These are phyloP conservation scores for Aspergillus thermomutatus DNA, from an alignment of 2,329 filamentous ascomycete genomes.

Conservation along the genomic window DNA sequence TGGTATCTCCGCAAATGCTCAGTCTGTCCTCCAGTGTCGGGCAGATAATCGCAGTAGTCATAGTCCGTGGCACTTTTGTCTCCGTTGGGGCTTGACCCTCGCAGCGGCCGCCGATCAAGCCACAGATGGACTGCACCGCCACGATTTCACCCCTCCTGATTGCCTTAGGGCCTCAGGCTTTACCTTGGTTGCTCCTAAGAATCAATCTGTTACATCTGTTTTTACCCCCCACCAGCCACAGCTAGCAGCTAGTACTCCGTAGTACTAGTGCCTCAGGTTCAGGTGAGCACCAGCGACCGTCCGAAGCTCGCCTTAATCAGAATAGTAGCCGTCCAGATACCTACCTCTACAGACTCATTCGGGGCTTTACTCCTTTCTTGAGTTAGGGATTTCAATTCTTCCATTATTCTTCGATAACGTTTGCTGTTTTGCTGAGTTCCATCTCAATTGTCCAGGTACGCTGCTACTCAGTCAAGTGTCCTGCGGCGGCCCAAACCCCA, in stretches of 20 bases:
- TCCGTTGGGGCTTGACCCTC: slow-evolving; percentile 21
- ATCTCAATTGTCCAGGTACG: slow-evolving; percentile 28
- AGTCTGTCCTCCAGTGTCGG: neutral
- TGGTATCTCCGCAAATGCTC: neutral
- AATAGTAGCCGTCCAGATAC: slow-evolving; percentile 9
- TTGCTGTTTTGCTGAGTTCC: slow-evolving; percentile 4
- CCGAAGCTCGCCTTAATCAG: slow-evolving; percentile 5
- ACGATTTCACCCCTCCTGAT: slow-evolving; percentile 26
- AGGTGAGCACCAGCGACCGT: slow-evolving; percentile 1
- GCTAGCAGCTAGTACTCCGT: neutral
- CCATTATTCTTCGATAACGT: slow-evolving; percentile 5
- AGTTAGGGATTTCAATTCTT: slow-evolving; percentile 1
- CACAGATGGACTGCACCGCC: slow-evolving; percentile 26
- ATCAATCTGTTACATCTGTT: too few relatives aligned
- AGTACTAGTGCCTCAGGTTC: neutral
- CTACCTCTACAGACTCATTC: neutral
- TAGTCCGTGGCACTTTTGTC: slow-evolving; percentile 11
- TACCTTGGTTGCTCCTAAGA: slow-evolving; percentile 21
- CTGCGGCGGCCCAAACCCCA: slow-evolving; percentile 37
- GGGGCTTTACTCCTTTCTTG: neutral
- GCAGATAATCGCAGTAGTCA: neutral
- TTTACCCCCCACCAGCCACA: slow-evolving; percentile 27
- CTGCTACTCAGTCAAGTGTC: slow-evolving; percentile 23
- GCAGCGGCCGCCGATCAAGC: slow-evolving; percentile 14
- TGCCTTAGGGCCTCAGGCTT: slow-evolving; percentile 6